Base-by-base conservation (phyloP, 257 asterid species). In the Solanum tacnaense region DNA sequence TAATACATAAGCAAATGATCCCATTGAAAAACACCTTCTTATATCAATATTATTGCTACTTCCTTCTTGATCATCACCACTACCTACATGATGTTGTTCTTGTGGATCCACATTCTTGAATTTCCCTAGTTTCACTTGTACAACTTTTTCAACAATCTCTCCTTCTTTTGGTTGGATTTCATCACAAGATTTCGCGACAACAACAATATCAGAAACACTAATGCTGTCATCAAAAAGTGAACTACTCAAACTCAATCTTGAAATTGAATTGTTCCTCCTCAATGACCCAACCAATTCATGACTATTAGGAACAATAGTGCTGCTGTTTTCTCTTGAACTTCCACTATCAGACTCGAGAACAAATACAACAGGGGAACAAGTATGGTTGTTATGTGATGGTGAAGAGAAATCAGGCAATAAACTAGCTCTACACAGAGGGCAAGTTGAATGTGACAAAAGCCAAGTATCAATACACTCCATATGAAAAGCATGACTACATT, bases 401-500 rank as follows among this genome's bases (percentile, higher is more conserved):
- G 91, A 62, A 4, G 93, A 62, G 88, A 92, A 96, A 88, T 96
- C 98, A 36, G 91, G 87, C 8, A 96, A 92, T 89, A 97, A 89
- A 72, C 91, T 93, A 31, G 95, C 96, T 87, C 99, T 93, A 88
- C 99, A 97, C n/a, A 97, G 92, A 11, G 99, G 99, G 87, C 99
- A 97, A 88, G 99, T 96, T 8, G 99, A 96, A 84, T 97, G 98
- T 2, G 98, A 96, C 90, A 96, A 87, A 4, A 97, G 94, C 99
- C 99, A 97, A 44, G 99, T 97, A 56, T 97, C 99, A 58, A 97
- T 97, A 52, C 99, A 97, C 9, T 93, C 98, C 97, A 95, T 93
- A 92, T 97, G 99, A 88, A 97, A 97, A 36, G 99, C 99, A 86
- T 97, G 99, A 93, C 98, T 96, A 84, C 99, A 96, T 89, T 94